Conservation (phyloP, 2,329 filamentous ascomycete genomes). For the Xylaria sp. region DNA sequence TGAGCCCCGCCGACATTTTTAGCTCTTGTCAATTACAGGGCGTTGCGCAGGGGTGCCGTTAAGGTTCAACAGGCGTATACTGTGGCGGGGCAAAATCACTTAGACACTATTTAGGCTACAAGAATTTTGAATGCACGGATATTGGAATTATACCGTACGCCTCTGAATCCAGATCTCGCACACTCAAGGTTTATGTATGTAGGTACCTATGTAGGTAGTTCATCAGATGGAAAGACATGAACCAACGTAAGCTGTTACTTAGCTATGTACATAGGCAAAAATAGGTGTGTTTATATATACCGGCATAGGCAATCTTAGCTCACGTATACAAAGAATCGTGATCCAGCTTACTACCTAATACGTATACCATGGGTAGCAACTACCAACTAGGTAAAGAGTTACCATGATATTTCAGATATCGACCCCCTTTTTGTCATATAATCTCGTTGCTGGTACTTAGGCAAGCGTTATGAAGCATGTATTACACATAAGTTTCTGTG, state of each 20-base stretch:
- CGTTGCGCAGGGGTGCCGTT: constrained; percentile 3
- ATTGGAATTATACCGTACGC: constrained; percentile 1
- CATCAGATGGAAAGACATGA: not conserved
- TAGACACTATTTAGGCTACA: not conserved
- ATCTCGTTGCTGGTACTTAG: not conserved
- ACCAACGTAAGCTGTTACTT: too few relatives aligned
- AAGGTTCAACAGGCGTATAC: not conserved
- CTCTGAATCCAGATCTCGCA: not conserved
- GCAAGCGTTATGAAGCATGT: not conserved
- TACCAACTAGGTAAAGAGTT: too few relatives aligned
- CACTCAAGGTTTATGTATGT: too few relatives aligned
- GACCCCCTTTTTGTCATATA: not conserved
- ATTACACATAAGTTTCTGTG: not conserved
- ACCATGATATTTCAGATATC: not conserved
- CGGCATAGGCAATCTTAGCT: too few relatives aligned
- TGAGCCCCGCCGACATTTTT: constrained; percentile 34
- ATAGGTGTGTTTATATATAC: too few relatives aligned
- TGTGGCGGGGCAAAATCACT: not conserved
- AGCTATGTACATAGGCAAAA: too few relatives aligned
- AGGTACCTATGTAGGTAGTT: not conserved
- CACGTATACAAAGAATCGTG: too few relatives aligned
- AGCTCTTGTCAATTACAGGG: constrained; percentile 27
- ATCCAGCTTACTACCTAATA: too few relatives aligned
- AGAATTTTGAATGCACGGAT: not conserved
- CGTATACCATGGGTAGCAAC: too few relatives aligned